Base-by-base conservation (phyloP, 2,329 filamentous ascomycete species). In the Stachybotrys chartarum region DNA sequence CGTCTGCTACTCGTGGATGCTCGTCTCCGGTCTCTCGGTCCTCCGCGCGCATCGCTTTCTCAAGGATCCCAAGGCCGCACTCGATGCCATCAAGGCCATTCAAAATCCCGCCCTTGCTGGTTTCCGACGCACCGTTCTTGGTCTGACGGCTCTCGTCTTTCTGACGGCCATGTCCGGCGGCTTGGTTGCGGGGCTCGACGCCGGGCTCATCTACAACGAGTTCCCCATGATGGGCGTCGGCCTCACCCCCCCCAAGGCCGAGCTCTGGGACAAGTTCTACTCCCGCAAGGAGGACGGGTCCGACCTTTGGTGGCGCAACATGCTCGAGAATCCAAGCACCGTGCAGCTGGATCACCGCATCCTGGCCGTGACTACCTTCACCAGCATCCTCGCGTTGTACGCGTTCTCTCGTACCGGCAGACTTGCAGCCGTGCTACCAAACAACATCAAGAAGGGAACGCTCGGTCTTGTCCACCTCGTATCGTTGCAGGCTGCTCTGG, bases 141-240 rank as follows among this genome's bases (percentile, higher is more conserved):
- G 79, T 3, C 79, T 97, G 30, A 82, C 87, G 8, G 77, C 79
- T 4, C 82, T 99, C 30, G 85, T 96, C 63, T 97, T 96, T 73
- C 78, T 82, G 39, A 99, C 94, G 5, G 91, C 90, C 66, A 90
- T 99, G 82, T 97, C 94, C 5, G 94, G 93, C 54, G 93, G 87
- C 6, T 82, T 99, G 3, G 94, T 99, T 35, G 94, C 94, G 7
- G 94, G 94, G 35, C 85, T 99, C 14, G 94, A 99, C 68, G 94
- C 94, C 8, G 94, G 94, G 8, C 80, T 99, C 55, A 97, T 99
- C 73, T 99, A 99, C 79, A 99, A 99, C 70, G 91, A 99, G 72
- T 97, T 99, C 71, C 94, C 94, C 7, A 90, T 83, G 73, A 99
- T 99, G 94, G 94, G 94, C 8, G 73, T 84, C 4, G 91, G 91